Evolutionary conservation across 345 rosid species (phyloP).

Genomic region (Ailanthus altissimus): DNA sequence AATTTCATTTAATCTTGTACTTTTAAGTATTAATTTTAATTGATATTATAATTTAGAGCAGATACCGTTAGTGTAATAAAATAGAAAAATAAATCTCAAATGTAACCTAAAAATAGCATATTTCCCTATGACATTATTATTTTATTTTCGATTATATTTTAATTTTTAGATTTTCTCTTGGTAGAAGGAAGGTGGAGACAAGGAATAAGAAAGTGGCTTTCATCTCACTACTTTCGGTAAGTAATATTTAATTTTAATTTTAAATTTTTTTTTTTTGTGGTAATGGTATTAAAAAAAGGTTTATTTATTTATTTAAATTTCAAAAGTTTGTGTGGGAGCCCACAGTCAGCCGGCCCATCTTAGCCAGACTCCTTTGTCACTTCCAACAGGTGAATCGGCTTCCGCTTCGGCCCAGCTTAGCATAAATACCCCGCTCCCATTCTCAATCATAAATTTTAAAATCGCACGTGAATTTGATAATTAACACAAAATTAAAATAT

Average conservation of each 20-base stretch:
- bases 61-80: no score
- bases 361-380: background rate
- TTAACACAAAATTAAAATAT: no score
- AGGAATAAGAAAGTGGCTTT: background rate
- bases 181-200: background rate
- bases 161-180: background rate
- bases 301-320: background rate
- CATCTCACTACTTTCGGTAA: constrained; percentile 5
- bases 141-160: background rate
- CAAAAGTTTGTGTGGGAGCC: background rate
- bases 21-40: no score
- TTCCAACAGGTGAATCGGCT: background rate
- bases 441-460: background rate
- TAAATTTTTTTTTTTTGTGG: background rate
- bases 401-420: background rate
- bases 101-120: no score
- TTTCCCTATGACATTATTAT: no score
- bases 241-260: no score
- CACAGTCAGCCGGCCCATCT: background rate
- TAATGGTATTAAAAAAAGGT: background rate
- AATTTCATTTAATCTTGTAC: no score
- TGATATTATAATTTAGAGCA: no score
- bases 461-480: background rate
- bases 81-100: background rate
- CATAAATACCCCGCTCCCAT: background rate